A percentile compares a stretch with the other conserved stretches of the same genome.
Evolutionary conservation across 176 grass and related monocot species (phyloP).

Genomic region (Oryza meridionalis): DNA sequence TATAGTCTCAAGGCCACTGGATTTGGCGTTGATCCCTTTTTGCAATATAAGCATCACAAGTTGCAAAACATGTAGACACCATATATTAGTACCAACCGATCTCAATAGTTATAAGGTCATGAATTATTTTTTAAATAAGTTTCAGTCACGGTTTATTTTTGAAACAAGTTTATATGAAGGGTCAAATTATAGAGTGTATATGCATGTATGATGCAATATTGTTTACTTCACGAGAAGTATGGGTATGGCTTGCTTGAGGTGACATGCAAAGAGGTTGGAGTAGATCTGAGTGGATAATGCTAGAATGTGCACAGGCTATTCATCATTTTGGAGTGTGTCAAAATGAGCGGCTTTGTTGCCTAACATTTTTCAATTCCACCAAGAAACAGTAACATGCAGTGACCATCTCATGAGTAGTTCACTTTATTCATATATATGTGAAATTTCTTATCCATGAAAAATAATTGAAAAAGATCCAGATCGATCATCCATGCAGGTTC

Average conservation of each 20-base stretch:
- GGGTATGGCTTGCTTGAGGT: conserved; percentile 20
- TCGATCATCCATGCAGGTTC: neutral
- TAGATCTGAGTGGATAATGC: neutral
- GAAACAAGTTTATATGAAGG: too few relatives aligned
- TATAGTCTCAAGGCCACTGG: too few relatives aligned
- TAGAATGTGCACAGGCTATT: neutral
- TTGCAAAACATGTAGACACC: too few relatives aligned
- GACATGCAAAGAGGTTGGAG: conserved; percentile 4
- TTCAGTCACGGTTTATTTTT: too few relatives aligned
- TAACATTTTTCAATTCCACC: too few relatives aligned
- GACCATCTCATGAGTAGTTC: neutral
- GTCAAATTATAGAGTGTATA: neutral
- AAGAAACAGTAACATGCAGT: neutral
- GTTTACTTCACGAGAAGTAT: neutral
- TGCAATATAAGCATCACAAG: too few relatives aligned
- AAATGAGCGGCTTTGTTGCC: neutral
- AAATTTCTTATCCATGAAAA: too few relatives aligned
- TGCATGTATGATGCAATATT: neutral
- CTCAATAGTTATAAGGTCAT: too few relatives aligned
- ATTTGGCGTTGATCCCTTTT: too few relatives aligned
- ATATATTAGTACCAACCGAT: too few relatives aligned
- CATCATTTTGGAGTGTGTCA: neutral
- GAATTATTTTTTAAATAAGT: too few relatives aligned
- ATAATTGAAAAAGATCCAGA: neutral
- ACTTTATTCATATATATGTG: too few relatives aligned